Conservation (phyloP, 2,329 filamentous ascomycete species). For the Aspergillus sojae region DNA sequence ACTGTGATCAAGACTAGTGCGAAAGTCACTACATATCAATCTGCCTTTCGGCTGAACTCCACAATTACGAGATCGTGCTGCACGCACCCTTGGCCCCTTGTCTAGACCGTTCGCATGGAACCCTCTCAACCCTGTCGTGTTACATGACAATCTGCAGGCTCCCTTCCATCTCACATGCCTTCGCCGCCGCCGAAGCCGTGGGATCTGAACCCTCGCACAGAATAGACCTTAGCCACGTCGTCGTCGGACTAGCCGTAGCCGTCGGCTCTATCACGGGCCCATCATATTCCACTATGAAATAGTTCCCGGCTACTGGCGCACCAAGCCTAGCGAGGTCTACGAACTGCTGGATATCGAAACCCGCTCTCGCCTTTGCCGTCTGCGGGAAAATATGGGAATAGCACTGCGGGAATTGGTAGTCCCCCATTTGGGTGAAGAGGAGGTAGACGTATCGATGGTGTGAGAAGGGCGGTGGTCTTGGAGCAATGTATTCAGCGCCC, state of each 20-base stretch:
- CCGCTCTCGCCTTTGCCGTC: constrained; percentile 25
- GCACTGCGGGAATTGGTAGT: constrained; percentile 33
- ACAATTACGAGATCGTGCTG: not conserved
- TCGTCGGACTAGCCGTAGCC: constrained; percentile 16
- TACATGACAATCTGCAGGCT: constrained; percentile 13
- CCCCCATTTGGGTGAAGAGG: constrained; percentile 29
- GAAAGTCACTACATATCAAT: not conserved
- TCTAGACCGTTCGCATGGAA: not conserved
- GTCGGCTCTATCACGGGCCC: constrained; percentile 8
- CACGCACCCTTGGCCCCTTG: not conserved
- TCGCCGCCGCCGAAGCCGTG: not conserved
- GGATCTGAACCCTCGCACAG: constrained; percentile 13
- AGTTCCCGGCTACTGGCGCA: constrained; percentile 40
- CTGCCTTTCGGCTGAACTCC: not conserved
- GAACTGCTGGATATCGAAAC: constrained; percentile 42
- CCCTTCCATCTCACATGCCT: constrained; percentile 15
- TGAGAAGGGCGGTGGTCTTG: constrained; percentile 28
- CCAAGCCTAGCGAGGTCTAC: constrained; percentile 33
- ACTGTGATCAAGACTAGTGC: not conserved
- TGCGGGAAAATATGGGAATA: constrained; percentile 35
- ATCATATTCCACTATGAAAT: constrained; percentile 40
- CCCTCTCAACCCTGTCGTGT: constrained; percentile 1
- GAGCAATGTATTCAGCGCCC: constrained; percentile 31
- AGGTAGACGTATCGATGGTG: constrained; percentile 38
- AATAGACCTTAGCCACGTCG: constrained; percentile 24